These are phyloP conservation scores for Nicotiana rustica DNA, from an alignment of 305 asterid genomes.

Conservation along the genomic window DNA sequence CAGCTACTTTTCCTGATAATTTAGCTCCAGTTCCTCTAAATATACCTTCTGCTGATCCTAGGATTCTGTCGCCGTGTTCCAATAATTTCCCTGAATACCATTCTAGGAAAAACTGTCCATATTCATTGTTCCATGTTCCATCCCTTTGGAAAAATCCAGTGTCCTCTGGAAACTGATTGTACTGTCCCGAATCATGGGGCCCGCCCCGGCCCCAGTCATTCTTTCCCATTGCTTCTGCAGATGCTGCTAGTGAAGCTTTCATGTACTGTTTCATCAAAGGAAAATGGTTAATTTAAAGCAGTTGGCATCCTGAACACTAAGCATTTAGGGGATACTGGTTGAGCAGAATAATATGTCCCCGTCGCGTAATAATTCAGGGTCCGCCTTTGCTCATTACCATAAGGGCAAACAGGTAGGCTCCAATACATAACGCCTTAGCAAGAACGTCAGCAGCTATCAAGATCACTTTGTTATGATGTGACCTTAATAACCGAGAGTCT, in stretches of 20 bases:
- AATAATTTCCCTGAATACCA: constrained; percentile 84
- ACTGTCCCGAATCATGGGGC: constrained; percentile 87
- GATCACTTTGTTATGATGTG: no score
- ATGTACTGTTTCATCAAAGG: constrained; percentile 64
- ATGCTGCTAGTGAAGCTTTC: constrained; percentile 88
- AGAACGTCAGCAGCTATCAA: no score
- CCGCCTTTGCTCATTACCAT: no score
- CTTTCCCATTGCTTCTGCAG: constrained; percentile 73
- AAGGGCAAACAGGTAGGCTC: no score
- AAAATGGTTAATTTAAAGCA: neutral
- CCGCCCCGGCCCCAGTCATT: constrained; percentile 82
- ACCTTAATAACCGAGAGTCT: no score
- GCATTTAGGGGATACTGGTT: no score
- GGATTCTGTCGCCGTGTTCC: constrained; percentile 83
- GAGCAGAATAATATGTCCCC: no score
- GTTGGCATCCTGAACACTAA: no score
- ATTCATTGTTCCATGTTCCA: constrained; percentile 85
- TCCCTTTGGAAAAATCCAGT: constrained; percentile 79
- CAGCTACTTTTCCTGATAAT: constrained; percentile 90
- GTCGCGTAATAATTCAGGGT: no score
- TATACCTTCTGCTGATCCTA: constrained; percentile 64
- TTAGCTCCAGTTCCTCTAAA: constrained; percentile 77
- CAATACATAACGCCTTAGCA: no score
- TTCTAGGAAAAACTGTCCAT: constrained; percentile 76
- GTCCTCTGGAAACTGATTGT: constrained; percentile 83